phyloP scores from a whole-genome alignment of 768 basidiomycete genomes.

The Aureoboletus auriporus region DNA sequence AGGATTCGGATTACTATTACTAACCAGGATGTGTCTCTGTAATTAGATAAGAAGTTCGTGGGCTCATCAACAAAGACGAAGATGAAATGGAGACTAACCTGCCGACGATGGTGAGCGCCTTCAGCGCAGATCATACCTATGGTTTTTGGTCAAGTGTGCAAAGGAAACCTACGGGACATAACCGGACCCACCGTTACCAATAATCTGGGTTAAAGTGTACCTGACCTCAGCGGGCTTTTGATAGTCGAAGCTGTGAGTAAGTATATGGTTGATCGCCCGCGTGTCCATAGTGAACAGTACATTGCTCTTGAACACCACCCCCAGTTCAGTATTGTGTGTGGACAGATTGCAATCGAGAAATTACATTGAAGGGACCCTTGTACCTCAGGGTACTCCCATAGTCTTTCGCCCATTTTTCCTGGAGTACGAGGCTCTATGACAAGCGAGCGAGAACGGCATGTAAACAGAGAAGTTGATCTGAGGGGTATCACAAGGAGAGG shows the following conservation, averaged over 20 bases:
- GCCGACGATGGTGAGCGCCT: slow-evolving; percentile 32
- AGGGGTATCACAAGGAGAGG: neutral
- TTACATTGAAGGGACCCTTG: slow-evolving; percentile 9
- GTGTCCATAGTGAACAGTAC: slow-evolving; percentile 3
- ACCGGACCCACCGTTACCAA: slow-evolving; percentile 2
- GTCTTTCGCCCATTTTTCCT: slow-evolving; percentile 14
- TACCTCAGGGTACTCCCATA: neutral
- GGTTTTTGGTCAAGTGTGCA: neutral
- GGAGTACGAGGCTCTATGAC: slow-evolving; percentile 4
- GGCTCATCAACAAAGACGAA: no score
- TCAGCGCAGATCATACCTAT: slow-evolving; percentile 5
- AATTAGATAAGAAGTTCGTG: neutral
- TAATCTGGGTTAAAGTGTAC: neutral
- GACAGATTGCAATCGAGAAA: neutral
- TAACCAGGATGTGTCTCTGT: no score
- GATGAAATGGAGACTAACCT: slow-evolving; percentile 20
- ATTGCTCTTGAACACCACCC: neutral
- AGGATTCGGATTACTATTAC: neutral
- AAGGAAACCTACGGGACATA: neutral
- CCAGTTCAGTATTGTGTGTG: neutral
- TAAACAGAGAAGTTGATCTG: neutral
- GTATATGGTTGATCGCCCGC: neutral
- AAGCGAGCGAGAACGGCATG: neutral
- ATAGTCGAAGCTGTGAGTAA: neutral
- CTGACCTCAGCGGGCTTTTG: neutral